Conservation (phyloP, 306 rosid genomes). For the Cucumis hystrix region DNA sequence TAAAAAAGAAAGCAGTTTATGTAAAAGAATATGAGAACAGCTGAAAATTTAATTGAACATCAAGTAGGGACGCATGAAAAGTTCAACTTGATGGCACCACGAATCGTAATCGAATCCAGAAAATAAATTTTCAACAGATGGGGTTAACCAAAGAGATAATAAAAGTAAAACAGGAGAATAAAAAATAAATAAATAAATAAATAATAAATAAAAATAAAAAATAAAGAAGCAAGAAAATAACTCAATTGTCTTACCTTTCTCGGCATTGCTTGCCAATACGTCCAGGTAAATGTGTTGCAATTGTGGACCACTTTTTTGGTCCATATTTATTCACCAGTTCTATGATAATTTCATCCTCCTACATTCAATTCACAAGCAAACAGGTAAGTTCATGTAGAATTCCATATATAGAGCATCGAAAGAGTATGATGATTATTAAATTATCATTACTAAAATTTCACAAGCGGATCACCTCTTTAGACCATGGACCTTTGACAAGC, state of each 20-base stretch:
- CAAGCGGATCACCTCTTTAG: conserved; percentile 66
- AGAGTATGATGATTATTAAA: background rate
- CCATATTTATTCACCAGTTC: conserved; percentile 73
- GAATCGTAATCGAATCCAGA: background rate
- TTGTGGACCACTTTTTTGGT: conserved; percentile 95
- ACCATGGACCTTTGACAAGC: conserved; percentile 98
- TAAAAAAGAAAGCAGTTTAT: background rate
- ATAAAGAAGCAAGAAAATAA: background rate
- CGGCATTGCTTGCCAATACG: conserved; percentile 99
- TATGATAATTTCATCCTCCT: conserved; percentile 82
- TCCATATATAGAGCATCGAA: background rate
- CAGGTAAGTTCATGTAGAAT: background rate
- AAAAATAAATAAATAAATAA: background rate
- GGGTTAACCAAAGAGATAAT: background rate
- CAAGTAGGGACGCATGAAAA: background rate
- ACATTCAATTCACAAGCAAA: conserved; percentile 7
- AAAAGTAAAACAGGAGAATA: background rate
- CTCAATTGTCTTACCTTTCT: conserved; percentile 61
- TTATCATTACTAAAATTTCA: background rate
- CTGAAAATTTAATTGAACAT: background rate
- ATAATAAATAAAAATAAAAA: too few species aligned
- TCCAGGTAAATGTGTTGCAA: conserved; percentile 85
- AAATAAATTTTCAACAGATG: background rate
- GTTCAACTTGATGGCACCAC: background rate
- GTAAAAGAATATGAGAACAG: background rate